These are phyloP conservation scores for Chaetomium cochliodes DNA, from an alignment of 495 filamentous ascomycete species.

Conservation along the genomic window DNA sequence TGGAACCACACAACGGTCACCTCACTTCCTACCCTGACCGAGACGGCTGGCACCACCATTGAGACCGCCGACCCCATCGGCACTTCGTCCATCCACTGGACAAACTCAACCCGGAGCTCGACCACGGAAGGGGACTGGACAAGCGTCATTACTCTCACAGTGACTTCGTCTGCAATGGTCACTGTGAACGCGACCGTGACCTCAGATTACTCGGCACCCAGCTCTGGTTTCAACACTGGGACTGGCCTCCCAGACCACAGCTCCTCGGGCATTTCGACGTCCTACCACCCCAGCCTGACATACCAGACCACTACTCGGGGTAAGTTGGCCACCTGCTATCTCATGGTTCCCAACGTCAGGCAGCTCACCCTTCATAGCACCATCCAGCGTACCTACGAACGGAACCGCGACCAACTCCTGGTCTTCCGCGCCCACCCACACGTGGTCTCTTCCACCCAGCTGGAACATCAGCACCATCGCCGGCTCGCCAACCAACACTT, in stretches of 20 bases:
- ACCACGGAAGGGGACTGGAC: conserved; percentile 8
- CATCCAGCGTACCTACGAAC: background rate
- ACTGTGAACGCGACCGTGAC: background rate
- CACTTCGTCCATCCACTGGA: background rate
- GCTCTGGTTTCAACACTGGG: conserved; percentile 2
- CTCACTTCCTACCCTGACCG: background rate
- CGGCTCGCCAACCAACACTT: background rate
- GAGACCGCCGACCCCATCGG: conserved; percentile 16
- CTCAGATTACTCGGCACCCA: background rate
- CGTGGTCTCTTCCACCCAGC: conserved; percentile 4
- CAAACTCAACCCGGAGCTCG: conserved; percentile 7
- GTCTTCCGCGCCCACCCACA: too few species aligned
- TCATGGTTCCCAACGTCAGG: background rate
- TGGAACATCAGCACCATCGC: conserved; percentile 15
- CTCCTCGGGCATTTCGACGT: background rate
- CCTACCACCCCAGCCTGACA: conserved; percentile 22
- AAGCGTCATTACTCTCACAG: conserved; percentile 1
- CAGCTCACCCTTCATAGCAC: background rate
- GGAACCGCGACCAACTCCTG: background rate
- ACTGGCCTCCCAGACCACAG: background rate
- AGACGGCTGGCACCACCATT: background rate
- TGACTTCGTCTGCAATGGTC: conserved; percentile 13
- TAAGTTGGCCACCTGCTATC: background rate
- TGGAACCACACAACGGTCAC: conserved; percentile 8
- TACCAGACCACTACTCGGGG: conserved; percentile 11